Evolutionary conservation across 192 early-diverging fungal species (phyloP).

Genomic region (Backusella morwellensis): DNA sequence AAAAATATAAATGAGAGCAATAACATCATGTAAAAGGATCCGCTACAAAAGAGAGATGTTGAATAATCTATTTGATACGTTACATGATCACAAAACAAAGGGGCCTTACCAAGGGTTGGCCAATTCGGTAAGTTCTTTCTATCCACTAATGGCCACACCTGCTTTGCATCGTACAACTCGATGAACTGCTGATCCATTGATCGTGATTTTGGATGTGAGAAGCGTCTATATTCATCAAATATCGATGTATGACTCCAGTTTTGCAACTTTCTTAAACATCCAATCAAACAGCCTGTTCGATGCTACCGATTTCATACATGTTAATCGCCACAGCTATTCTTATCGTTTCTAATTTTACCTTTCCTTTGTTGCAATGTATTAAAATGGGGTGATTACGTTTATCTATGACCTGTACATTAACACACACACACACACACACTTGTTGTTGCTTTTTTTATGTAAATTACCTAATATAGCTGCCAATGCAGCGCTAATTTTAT

Average conservation of each 20-base stretch:
- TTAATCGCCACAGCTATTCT: too few species aligned
- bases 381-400: constrained; percentile 79
- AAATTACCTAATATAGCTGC: constrained; percentile 51
- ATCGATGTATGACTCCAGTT: constrained; percentile 95
- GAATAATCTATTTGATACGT: neutral
- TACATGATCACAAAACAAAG: neutral
- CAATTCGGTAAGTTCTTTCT: constrained; percentile 58
- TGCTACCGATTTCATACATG: constrained; percentile 47
- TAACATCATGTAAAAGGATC: neutral
- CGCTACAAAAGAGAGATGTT: neutral
- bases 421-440: neutral
- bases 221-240: constrained; percentile 96
- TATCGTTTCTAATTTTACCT: constrained; percentile 30
- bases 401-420: constrained; percentile 40
- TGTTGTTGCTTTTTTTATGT: neutral
- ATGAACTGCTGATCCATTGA: constrained; percentile 89
- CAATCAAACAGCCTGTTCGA: constrained; percentile 94
- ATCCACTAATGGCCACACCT: constrained; percentile 66
- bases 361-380: constrained; percentile 98
- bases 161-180: constrained; percentile 71
- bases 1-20: neutral
- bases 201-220: constrained; percentile 80
- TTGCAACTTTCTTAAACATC: constrained; percentile 91
- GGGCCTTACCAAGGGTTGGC: constrained; percentile 52
- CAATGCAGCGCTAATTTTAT: constrained; percentile 57